Percentiles rank a stretch among this genome's conserved stretches.
These are phyloP conservation scores for Heracleum sosnowskyi DNA, from an alignment of 129 eudicot genomes.

Conservation along the genomic window DNA sequence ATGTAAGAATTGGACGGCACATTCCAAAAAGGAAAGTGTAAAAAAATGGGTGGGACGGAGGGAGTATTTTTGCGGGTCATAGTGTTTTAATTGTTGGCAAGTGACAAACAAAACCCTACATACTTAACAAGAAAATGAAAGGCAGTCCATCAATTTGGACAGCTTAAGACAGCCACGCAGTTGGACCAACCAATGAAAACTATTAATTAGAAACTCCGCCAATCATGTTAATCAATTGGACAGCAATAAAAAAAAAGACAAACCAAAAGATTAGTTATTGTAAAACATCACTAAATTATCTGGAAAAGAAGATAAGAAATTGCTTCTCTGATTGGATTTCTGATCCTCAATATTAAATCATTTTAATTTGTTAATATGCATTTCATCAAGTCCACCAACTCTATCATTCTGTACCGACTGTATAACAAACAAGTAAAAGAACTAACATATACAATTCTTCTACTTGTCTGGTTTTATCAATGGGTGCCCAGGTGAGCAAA, in stretches of 20 bases:
- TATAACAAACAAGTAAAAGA: conserved; percentile 7
- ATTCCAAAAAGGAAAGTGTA: too few relatives aligned
- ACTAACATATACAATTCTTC: neutral
- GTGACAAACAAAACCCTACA: neutral
- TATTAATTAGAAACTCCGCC: conserved; percentile 10
- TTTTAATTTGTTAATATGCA: neutral
- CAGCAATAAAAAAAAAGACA: neutral
- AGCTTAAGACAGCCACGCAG: conserved; percentile 2
- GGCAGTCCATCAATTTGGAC: neutral
- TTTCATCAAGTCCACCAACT: conserved; percentile 16
- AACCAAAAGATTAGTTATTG: neutral
- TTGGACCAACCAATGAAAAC: conserved; percentile 16
- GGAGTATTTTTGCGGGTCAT: too few relatives aligned
- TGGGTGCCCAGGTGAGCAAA: conserved; percentile 73
- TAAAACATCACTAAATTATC: neutral
- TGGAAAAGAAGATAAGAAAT: conserved; percentile 1
- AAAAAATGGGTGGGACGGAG: too few relatives aligned
- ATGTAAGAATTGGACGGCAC: too few relatives aligned
- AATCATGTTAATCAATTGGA: neutral
- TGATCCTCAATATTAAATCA: neutral
- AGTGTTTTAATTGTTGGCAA: neutral
- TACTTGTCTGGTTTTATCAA: conserved; percentile 15
- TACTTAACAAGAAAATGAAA: neutral
- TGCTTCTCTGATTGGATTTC: neutral
- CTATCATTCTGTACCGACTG: conserved; percentile 18